Evolutionary conservation across 106 monocot genomes (phyloP).

Genomic region (Dendrobium catenatum): DNA sequence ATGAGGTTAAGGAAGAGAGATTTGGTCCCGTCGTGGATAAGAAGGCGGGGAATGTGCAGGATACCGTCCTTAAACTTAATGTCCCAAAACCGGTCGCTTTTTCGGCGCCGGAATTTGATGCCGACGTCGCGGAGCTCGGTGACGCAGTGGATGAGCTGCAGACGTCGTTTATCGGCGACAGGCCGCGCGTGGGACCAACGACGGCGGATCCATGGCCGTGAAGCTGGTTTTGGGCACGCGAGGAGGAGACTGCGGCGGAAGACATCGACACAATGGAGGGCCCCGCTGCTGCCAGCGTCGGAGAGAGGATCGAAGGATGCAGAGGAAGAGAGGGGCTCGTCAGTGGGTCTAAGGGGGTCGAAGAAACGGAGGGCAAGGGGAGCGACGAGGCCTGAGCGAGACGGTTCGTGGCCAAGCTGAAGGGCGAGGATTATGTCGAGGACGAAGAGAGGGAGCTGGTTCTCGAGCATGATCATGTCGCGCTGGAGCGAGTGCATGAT

Average conservation of each 20-base stretch:
- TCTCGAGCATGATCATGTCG: slow-evolving; percentile 92
- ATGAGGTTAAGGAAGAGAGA: slow-evolving; percentile 80
- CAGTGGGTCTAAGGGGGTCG: slow-evolving; percentile 70
- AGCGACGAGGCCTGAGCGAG: slow-evolving; percentile 34
- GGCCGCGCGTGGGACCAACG: too few species aligned
- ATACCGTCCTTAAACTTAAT: slow-evolving; percentile 46
- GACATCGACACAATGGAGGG: slow-evolving; percentile 73
- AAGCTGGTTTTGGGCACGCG: slow-evolving; percentile 26
- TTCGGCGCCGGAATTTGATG: slow-evolving; percentile 41
- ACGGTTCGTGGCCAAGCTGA: slow-evolving; percentile 32
- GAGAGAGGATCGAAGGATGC: slow-evolving; percentile 23
- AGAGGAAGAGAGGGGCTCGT: slow-evolving; percentile 36
- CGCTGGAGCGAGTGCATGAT: slow-evolving; percentile 62
- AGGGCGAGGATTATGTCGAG: slow-evolving; percentile 54
- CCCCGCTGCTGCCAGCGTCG: slow-evolving; percentile 8
- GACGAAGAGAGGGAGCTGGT: slow-evolving; percentile 81
- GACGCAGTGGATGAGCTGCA: slow-evolving; percentile 76
- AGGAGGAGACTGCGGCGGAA: slow-evolving; percentile 54
- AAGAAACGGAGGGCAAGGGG: slow-evolving; percentile 63
- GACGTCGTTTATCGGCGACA: slow-evolving; percentile 52
- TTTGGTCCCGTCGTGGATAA: slow-evolving; percentile 70
- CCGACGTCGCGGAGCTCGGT: slow-evolving; percentile 46
- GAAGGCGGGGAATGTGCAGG: slow-evolving; percentile 49
- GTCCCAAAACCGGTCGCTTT: slow-evolving; percentile 77
- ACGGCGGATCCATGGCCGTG: slow-evolving; percentile 27